Evolutionary conservation across 768 basidiomycete genomes (phyloP), one percentile per base, ranked within the genome.

Genomic region (Cystobasidium onofrii): DNA sequence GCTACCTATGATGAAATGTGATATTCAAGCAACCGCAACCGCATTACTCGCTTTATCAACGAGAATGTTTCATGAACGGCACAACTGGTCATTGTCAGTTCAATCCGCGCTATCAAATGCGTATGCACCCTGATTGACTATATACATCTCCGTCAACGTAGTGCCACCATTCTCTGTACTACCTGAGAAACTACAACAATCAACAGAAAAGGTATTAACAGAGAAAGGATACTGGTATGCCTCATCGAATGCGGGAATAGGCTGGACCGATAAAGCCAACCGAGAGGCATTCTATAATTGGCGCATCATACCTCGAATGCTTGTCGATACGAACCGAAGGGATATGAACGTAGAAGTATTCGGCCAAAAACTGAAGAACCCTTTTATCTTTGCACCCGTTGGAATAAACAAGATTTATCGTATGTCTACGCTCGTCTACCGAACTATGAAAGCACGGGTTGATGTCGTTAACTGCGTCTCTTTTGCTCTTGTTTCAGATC

Each of bases 321-420:
- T 87, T n/a, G 84, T 85, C 10, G 84, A 87, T 75, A 84, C 83
- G 0, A 43, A 43, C 73, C 82, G 81, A 0, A 82, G 85, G n/a
- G 84, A 85, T 75, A 79, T 86, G 9, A 84, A 64, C 62, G 62
- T 64, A 6, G 36, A 27, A 25, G 62, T 64, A 23, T n/a, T 64
- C 33, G 62, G 62, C 81, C 85, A 82, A 77, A 81, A 74, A 39
- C 84, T 86, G 63, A 83, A 84, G 6, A 85, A 84, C 0, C 86
- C 87, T 0, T 81, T 87, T 44, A 79, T 85, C 25, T 83, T 87
- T 73, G 86, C 85, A 0, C 86, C 86, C 0, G 86, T 92, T 52
- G 91, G 91, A n/a, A n/a, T 90, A 10, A 90, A 76, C 66, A 88
- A 86, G 9, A 87, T 90, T 73, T 84, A 90, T 75, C 85, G 88